Conservation (phyloP, 306 rosid species). For the Mimosa bimucronata region DNA sequence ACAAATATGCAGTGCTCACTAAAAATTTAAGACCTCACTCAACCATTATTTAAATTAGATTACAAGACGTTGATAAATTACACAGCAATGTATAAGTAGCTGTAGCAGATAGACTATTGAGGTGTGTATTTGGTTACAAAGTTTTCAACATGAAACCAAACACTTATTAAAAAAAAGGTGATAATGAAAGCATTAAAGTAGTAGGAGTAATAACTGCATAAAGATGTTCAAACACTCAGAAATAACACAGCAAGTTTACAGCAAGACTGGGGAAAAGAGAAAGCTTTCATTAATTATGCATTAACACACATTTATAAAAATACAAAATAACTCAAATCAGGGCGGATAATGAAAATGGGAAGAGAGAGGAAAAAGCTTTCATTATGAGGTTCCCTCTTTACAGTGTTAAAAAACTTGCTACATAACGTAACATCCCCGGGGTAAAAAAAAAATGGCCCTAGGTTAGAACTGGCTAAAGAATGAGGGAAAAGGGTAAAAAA, state of each 20-base stretch:
- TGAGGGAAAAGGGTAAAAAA: conserved; percentile 36
- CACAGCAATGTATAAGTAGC: not conserved
- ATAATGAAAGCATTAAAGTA: not conserved
- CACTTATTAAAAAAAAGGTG: not conserved
- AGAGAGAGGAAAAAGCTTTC: conserved; percentile 30
- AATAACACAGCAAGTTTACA: conserved; percentile 8
- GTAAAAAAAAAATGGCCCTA: conserved; percentile 36
- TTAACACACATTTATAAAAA: conserved; percentile 12
- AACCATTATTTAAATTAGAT: not conserved
- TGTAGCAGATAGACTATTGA: not conserved
- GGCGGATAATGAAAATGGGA: not conserved
- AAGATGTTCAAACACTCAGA: not conserved
- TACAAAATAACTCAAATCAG: not conserved
- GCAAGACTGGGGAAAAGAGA: not conserved
- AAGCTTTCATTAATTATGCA: conserved; percentile 24
- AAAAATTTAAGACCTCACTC: not conserved
- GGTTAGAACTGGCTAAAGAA: conserved; percentile 58
- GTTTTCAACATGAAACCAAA: not conserved
- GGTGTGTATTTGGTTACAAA: not conserved
- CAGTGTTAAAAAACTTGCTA: conserved; percentile 47
- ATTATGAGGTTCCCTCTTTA: conserved; percentile 51
- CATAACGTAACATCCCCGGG: not conserved
- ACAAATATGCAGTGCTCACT: not conserved
- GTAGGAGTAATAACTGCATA: not conserved
- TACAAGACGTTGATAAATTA: not conserved